Conservation (phyloP, 352 stramenopile genomes). For the Phytophthora litchii region DNA sequence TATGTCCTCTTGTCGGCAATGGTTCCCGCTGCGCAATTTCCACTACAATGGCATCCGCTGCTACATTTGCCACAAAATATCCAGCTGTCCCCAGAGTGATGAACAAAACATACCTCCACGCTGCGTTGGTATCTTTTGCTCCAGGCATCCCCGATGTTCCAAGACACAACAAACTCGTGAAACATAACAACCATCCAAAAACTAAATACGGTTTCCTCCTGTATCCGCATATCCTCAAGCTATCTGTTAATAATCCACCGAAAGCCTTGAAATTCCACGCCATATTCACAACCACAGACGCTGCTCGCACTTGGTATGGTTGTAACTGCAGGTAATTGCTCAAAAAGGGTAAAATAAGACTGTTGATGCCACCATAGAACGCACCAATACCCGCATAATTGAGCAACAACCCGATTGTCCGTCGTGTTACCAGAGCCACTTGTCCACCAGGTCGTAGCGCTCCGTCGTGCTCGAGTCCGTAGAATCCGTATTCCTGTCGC, state of each 20-base stretch:
- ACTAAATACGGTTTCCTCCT: constrained; percentile 75
- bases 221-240: constrained; percentile 60
- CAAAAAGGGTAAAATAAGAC: constrained; percentile 59
- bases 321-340: constrained; percentile 69
- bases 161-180: constrained; percentile 44
- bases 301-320: constrained; percentile 60
- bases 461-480: constrained; percentile 67
- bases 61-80: constrained; percentile 88
- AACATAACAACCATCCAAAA: constrained; percentile 58
- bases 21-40: constrained; percentile 73
- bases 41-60: constrained; percentile 82
- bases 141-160: constrained; percentile 9
- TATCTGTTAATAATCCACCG: constrained; percentile 68
- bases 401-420: constrained; percentile 61
- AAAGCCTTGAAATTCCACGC: constrained; percentile 75
- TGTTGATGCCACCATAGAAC: constrained; percentile 71
- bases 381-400: constrained; percentile 75
- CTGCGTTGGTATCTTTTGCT: constrained; percentile 16
- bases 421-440: constrained; percentile 49
- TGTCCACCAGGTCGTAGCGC: constrained; percentile 64
- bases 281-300: constrained; percentile 56
- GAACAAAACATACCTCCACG: constrained; percentile 67
- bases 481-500: constrained; percentile 57
- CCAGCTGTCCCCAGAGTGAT: constrained; percentile 85
- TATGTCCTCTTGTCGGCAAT: constrained; percentile 52